Evolutionary conservation across 257 asterid species (phyloP).

Genomic region (Plantago elongata): DNA sequence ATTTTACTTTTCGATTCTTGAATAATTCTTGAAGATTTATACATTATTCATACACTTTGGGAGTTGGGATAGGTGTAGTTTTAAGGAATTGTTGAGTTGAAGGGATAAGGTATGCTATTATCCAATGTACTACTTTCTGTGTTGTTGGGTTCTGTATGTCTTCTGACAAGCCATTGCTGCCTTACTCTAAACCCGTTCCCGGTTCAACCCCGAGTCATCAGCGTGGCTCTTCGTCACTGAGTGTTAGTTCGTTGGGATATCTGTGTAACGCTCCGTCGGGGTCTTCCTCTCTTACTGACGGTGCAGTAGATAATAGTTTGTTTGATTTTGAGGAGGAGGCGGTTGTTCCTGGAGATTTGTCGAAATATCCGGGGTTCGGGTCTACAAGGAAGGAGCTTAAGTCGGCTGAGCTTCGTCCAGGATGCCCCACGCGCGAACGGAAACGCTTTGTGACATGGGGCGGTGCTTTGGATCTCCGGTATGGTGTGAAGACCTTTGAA

Average conservation of each 20-base stretch:
- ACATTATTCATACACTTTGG: conserved; percentile 7
- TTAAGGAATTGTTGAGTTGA: conserved; percentile 16
- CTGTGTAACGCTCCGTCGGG: conserved; percentile 23
- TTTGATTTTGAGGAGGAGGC: conserved; percentile 33
- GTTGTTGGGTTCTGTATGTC: conserved; percentile 57
- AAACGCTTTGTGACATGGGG: conserved; percentile 82
- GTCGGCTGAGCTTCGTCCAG: conserved; percentile 39
- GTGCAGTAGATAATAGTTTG: conserved; percentile 19
- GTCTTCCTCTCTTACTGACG: conserved; percentile 36
- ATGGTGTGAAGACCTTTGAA: conserved; percentile 40
- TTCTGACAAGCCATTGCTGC: conserved; percentile 70
- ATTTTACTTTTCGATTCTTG: neutral
- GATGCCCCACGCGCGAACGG: conserved; percentile 51
- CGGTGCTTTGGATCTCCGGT: conserved; percentile 65
- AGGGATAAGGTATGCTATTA: conserved; percentile 30
- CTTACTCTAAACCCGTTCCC: conserved; percentile 40
- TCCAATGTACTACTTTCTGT: conserved; percentile 33
- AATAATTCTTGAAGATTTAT: neutral
- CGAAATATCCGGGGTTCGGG: conserved; percentile 9
- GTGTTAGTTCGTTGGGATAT: conserved; percentile 31
- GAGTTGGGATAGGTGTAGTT: conserved; percentile 19
- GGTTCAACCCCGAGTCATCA: conserved; percentile 31
- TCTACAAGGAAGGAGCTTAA: conserved; percentile 31
- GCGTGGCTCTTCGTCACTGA: conserved; percentile 35
- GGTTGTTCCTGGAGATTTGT: conserved; percentile 21